Evolutionary conservation across 768 basidiomycete species (phyloP).

Genomic region (Candolleomyces eurysporus): DNA sequence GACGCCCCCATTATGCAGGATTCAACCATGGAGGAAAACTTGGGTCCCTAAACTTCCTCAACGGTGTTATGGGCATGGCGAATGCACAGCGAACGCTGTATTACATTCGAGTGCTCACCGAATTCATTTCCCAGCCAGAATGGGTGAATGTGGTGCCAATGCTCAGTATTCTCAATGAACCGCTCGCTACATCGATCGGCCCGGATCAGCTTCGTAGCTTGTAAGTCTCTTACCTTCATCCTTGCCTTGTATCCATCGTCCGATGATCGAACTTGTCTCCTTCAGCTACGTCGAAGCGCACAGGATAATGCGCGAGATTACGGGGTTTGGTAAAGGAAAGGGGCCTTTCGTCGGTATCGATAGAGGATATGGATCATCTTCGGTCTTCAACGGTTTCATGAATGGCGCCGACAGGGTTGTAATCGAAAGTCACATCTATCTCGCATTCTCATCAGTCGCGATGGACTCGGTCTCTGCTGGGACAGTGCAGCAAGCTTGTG

Average conservation of each 20-base stretch:
- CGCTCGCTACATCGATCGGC: constrained; percentile 43
- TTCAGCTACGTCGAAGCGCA: constrained; percentile 44
- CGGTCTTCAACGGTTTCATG: constrained; percentile 49
- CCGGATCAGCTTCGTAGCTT: constrained; percentile 47
- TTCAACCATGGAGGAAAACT: constrained; percentile 59
- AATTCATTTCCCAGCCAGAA: constrained; percentile 71
- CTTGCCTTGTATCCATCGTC: not conserved
- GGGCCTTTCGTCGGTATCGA: constrained; percentile 48
- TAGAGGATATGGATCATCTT: constrained; percentile 29
- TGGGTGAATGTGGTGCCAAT: constrained; percentile 46
- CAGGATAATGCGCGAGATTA: constrained; percentile 59
- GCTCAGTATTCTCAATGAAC: constrained; percentile 60
- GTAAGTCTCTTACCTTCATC: constrained; percentile 44
- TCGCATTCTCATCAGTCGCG: constrained; percentile 45
- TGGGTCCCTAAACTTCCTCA: constrained; percentile 57
- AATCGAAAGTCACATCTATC: constrained; percentile 69
- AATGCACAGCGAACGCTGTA: constrained; percentile 75
- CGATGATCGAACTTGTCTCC: not conserved
- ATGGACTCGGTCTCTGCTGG: constrained; percentile 27
- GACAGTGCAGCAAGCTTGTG: constrained; percentile 23
- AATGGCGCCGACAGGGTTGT: constrained; percentile 58
- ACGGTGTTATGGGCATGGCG: constrained; percentile 76
- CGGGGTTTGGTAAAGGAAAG: constrained; percentile 70
- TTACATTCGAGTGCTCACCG: constrained; percentile 64
- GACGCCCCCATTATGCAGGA: constrained; percentile 23